phyloP scores from a whole-genome alignment of 228 moss, liverwort and hornwort species.

The Sphagnum fallax region DNA sequence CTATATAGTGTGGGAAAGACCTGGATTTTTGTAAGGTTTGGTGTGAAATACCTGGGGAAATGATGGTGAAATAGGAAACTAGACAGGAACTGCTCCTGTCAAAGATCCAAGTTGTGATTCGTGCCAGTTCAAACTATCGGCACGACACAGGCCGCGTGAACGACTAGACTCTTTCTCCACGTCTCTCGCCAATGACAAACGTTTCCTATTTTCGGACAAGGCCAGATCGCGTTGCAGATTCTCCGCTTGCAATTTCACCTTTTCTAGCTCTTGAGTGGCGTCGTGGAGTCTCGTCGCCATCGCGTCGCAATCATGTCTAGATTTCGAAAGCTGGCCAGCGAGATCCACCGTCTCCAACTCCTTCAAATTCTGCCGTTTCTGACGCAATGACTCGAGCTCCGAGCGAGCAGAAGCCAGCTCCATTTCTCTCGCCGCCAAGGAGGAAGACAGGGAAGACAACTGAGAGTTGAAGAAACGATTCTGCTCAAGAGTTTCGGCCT shows the following conservation, averaged over 20 bases:
- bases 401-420: constrained; percentile 10
- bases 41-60: too few species aligned
- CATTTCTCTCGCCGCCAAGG: constrained; percentile 18
- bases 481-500: constrained; percentile 54
- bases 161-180: too few species aligned
- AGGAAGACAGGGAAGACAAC: constrained; percentile 14
- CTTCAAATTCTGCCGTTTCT: constrained; percentile 15
- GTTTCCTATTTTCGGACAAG: constrained; percentile 4
- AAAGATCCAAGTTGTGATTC: too few species aligned
- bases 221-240: constrained; percentile 21
- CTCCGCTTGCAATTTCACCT: constrained; percentile 8
- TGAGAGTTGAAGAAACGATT: constrained; percentile 20
- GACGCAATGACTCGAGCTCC: constrained; percentile 21
- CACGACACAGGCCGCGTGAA: too few species aligned
- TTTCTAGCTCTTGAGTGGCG: not conserved
- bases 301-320: constrained; percentile 13
- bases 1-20: too few species aligned
- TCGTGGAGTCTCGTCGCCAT: constrained; percentile 6
- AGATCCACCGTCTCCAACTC: constrained; percentile 34
- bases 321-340: constrained; percentile 20
- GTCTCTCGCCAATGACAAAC: too few species aligned
- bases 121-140: too few species aligned
- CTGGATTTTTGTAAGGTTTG: too few species aligned
- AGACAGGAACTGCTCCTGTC: too few species aligned
- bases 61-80: too few species aligned